Conservation (phyloP, 441 rosid species). For the Populus hybrid region DNA sequence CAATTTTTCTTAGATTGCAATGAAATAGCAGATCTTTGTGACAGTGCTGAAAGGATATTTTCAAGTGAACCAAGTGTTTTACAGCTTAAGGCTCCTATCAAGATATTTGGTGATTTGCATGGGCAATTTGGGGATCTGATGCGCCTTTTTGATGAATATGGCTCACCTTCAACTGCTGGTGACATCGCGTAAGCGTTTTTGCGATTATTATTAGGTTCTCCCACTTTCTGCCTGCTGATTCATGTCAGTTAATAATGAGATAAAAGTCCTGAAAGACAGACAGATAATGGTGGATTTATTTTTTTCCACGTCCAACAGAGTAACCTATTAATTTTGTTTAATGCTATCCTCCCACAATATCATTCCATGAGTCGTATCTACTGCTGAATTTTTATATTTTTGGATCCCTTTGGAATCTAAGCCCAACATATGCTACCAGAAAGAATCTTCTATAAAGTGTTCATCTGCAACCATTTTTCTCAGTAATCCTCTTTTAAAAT, state of each 20-base stretch:
- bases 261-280: not conserved
- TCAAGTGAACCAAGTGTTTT: slow-evolving; percentile 87
- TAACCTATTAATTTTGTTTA: not conserved
- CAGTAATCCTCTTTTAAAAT: not conserved
- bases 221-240: not conserved
- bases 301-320: not conserved
- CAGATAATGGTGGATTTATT: not conserved
- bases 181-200: slow-evolving; percentile 87
- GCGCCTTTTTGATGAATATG: slow-evolving; percentile 99
- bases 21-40: slow-evolving; percentile 98
- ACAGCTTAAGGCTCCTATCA: slow-evolving; percentile 89
- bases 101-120: slow-evolving; percentile 98
- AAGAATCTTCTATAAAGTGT: not conserved
- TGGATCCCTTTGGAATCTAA: not conserved
- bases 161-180: slow-evolving; percentile 98
- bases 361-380: not conserved
- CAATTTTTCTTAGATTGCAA: slow-evolving; percentile 98
- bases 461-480: not conserved
- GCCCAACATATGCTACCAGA: not conserved
- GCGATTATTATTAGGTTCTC: not conserved
- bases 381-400: not conserved
- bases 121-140: slow-evolving; percentile 99
- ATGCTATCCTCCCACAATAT: not conserved
- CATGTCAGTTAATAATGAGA: not conserved
- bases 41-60: slow-evolving; percentile 84